These are phyloP conservation scores for Boletus rex-veris DNA, from an alignment of 768 basidiomycete genomes.

Conservation along the genomic window DNA sequence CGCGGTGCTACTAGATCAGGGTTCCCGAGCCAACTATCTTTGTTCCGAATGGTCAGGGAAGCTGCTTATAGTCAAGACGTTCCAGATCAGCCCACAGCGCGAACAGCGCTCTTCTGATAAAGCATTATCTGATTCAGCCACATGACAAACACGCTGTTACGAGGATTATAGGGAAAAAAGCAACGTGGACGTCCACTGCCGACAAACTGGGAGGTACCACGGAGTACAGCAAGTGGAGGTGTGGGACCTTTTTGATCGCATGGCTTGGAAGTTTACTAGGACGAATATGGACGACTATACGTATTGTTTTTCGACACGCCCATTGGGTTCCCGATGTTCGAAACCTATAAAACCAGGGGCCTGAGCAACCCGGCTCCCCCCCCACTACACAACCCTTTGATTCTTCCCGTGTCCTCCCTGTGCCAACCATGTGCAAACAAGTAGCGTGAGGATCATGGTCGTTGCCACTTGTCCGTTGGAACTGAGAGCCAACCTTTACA, in stretches of 20 bases:
- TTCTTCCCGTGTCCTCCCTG: neutral
- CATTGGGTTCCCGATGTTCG: slow-evolving; percentile 21
- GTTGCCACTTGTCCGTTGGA: neutral
- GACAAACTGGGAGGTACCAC: slow-evolving; percentile 14
- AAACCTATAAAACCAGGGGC: slow-evolving; percentile 29
- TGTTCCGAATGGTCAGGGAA: slow-evolving; percentile 24
- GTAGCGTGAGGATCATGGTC: slow-evolving; percentile 58
- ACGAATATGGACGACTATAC: slow-evolving; percentile 26
- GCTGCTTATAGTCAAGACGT: slow-evolving; percentile 22
- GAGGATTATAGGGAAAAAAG: slow-evolving; percentile 6
- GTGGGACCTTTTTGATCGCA: slow-evolving; percentile 27
- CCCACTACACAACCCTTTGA: slow-evolving; percentile 3
- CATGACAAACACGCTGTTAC: slow-evolving; percentile 27
- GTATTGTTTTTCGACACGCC: slow-evolving; percentile 26
- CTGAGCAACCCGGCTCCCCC: slow-evolving; percentile 4
- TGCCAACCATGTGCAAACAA: slow-evolving; percentile 60
- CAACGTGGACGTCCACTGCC: slow-evolving; percentile 18
- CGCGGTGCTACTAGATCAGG: slow-evolving; percentile 19
- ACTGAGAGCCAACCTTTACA: slow-evolving; percentile 26
- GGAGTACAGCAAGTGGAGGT: slow-evolving; percentile 27
- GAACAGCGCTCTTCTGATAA: slow-evolving; percentile 27
- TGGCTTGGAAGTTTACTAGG: slow-evolving; percentile 21
- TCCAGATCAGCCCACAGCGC: slow-evolving; percentile 15
- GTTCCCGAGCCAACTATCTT: slow-evolving; percentile 20
- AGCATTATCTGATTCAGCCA: slow-evolving; percentile 23